These are phyloP conservation scores for Calonectria pauciramosa DNA, from an alignment of 2,329 filamentous ascomycete genomes.

Conservation along the genomic window DNA sequence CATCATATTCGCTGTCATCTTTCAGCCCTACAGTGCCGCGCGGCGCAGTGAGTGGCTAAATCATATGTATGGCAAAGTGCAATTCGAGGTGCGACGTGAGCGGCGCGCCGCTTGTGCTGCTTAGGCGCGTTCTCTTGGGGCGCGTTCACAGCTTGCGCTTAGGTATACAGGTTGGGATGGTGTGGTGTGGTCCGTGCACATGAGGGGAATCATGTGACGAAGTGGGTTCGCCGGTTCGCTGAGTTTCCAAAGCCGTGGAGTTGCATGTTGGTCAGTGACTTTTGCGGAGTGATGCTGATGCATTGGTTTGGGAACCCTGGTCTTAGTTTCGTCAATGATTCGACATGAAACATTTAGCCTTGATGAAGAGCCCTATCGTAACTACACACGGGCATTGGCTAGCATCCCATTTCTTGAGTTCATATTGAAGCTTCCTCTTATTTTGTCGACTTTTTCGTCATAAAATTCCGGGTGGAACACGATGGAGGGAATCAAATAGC, in stretches of 20 bases:
- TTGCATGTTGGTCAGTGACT: not conserved
- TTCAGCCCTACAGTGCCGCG: conserved; percentile 12
- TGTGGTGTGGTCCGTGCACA: conserved; percentile 31
- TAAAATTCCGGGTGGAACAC: not conserved
- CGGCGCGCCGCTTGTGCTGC: conserved; percentile 14
- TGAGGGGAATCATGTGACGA: conserved; percentile 7
- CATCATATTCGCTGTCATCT: conserved; percentile 10
- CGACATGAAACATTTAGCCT: not conserved
- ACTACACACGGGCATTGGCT: not conserved
- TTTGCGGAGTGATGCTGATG: not conserved
- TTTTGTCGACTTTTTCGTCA: not conserved
- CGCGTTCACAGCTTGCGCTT: not conserved
- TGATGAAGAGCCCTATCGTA: not conserved
- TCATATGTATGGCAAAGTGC: conserved; percentile 18
- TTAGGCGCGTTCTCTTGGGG: conserved; percentile 12
- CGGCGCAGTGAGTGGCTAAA: conserved; percentile 17
- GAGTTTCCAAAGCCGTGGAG: not conserved
- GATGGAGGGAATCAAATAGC: no score
- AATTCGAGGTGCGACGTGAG: conserved; percentile 21
- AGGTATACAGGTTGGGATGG: not conserved
- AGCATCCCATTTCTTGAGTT: not conserved
- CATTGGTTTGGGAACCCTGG: not conserved
- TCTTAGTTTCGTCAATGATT: not conserved
- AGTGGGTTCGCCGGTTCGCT: not conserved
- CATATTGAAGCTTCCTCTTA: not conserved